A percentile compares a stretch with the other conserved stretches of the same genome.
phyloP scores from a whole-genome alignment of 2,329 filamentous ascomycete genomes.

The Arthrobotrys musiformis region DNA sequence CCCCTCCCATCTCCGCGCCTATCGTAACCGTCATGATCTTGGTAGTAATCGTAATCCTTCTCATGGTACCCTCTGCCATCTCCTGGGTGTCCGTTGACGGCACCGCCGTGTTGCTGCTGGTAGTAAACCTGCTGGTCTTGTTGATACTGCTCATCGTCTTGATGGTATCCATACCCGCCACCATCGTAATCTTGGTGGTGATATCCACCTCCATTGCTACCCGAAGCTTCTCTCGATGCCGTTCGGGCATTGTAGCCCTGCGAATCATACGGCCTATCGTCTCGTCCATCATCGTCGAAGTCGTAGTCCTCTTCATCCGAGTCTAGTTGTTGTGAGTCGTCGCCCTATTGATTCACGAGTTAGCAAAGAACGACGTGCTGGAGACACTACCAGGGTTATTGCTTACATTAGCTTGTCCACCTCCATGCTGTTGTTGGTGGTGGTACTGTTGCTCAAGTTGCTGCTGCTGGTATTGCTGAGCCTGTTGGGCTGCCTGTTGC shows the following conservation, averaged over 20 bases:
- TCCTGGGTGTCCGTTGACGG: conserved; percentile 24
- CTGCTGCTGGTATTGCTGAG: conserved; percentile 63
- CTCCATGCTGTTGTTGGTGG: conserved; percentile 43
- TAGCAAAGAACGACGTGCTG: conserved; percentile 29
- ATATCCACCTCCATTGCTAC: conserved; percentile 59
- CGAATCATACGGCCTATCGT: conserved; percentile 59
- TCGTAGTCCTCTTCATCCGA: conserved; percentile 61
- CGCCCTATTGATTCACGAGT: conserved; percentile 36
- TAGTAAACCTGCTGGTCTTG: conserved; percentile 57
- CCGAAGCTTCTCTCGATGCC: conserved; percentile 18
- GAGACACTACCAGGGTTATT: conserved; percentile 56
- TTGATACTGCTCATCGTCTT: conserved; percentile 58
- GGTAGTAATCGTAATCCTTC: conserved; percentile 48
- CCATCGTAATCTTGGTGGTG: conserved; percentile 67
- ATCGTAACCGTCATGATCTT: conserved; percentile 44
- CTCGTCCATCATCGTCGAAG: conserved; percentile 48
- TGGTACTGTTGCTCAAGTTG: conserved; percentile 62
- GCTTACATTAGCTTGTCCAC: conserved; percentile 35
- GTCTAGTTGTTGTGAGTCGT: conserved; percentile 59
- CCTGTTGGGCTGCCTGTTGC: conserved; percentile 60
- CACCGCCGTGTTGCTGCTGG: conserved; percentile 42
- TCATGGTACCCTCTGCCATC: conserved; percentile 38
- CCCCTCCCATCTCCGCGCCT: conserved; percentile 7
- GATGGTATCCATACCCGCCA: conserved; percentile 66
- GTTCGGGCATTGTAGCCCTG: conserved; percentile 41